Conservation (phyloP, 1,284 basidiomycete species). For the Ustilago vetiveriae region DNA sequence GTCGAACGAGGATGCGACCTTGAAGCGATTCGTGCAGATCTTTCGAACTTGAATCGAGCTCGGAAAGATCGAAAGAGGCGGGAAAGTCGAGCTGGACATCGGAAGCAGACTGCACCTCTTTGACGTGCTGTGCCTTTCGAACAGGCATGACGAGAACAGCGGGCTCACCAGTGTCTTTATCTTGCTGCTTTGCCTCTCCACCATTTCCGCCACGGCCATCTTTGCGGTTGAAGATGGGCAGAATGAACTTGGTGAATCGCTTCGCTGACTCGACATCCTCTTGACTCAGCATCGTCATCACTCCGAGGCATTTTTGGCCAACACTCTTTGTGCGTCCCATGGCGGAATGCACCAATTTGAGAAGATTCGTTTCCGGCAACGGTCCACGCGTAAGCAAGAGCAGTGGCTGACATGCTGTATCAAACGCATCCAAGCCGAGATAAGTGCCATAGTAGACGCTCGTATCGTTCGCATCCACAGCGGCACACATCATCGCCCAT, state of each 20-base stretch:
- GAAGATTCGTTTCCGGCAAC: conserved; percentile 21
- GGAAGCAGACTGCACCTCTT: background rate
- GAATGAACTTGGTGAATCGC: conserved; percentile 13
- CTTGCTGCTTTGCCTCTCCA: background rate
- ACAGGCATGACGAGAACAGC: conserved; percentile 21
- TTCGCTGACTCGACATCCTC: conserved; percentile 6
- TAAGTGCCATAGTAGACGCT: conserved; percentile 16
- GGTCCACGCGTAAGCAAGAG: conserved; percentile 17
- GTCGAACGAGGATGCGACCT: conserved; percentile 10
- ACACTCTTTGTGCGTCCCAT: conserved; percentile 7
- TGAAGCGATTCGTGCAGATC: background rate
- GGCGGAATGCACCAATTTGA: conserved; percentile 3
- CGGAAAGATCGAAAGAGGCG: background rate
- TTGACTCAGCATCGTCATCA: background rate
- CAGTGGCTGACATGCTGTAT: conserved; percentile 12
- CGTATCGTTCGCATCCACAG: background rate
- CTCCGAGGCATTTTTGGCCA: background rate
- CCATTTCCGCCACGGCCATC: background rate
- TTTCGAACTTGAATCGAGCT: background rate
- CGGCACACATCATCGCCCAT: conserved; percentile 11
- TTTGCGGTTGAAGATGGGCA: conserved; percentile 4
- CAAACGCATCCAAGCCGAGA: conserved; percentile 17
- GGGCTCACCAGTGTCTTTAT: conserved; percentile 4
- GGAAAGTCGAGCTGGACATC: conserved; percentile 16
- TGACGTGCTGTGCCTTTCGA: background rate